Evolutionary conservation across 2,329 filamentous ascomycete genomes (phyloP).

Genomic region (Fusarium transvaalense): DNA sequence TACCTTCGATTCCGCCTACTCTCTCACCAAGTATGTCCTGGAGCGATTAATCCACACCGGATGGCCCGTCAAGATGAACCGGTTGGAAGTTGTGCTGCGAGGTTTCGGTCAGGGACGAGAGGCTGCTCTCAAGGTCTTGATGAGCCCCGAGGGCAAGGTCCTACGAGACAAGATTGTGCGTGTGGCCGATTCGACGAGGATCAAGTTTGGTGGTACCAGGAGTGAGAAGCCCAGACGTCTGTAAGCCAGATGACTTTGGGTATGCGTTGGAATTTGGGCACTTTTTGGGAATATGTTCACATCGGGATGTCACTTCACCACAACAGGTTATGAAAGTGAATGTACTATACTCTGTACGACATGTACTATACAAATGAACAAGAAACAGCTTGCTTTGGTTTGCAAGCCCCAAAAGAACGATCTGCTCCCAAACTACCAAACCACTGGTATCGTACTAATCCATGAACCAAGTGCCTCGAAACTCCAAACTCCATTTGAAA

Average conservation of each 20-base stretch:
- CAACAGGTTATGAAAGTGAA: constrained; percentile 35
- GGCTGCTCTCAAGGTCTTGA: constrained; percentile 87
- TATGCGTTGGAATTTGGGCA: constrained; percentile 17
- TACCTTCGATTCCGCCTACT: constrained; percentile 92
- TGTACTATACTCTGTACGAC: constrained; percentile 55
- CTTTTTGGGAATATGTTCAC: constrained; percentile 24
- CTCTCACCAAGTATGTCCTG: constrained; percentile 86
- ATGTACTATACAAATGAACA: constrained; percentile 51
- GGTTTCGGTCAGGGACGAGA: constrained; percentile 91
- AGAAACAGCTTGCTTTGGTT: constrained; percentile 32
- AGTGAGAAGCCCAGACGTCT: constrained; percentile 87
- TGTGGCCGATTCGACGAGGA: constrained; percentile 85
- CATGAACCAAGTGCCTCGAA: constrained; percentile 29
- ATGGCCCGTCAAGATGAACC: constrained; percentile 79
- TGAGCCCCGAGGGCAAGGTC: constrained; percentile 85
- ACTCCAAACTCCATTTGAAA: constrained; percentile 44
- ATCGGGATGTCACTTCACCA: constrained; percentile 24
- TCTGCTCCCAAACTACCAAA: constrained; percentile 32
- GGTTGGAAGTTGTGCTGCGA: constrained; percentile 83
- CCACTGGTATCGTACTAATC: constrained; percentile 48
- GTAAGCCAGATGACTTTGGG: constrained; percentile 47
- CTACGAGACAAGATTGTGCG: constrained; percentile 80
- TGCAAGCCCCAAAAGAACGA: constrained; percentile 39
- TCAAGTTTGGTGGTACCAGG: constrained; percentile 96
- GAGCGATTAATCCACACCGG: constrained; percentile 86